These are phyloP conservation scores for Neurospora cerealis DNA, from an alignment of 495 filamentous ascomycete genomes.

Conservation along the genomic window DNA sequence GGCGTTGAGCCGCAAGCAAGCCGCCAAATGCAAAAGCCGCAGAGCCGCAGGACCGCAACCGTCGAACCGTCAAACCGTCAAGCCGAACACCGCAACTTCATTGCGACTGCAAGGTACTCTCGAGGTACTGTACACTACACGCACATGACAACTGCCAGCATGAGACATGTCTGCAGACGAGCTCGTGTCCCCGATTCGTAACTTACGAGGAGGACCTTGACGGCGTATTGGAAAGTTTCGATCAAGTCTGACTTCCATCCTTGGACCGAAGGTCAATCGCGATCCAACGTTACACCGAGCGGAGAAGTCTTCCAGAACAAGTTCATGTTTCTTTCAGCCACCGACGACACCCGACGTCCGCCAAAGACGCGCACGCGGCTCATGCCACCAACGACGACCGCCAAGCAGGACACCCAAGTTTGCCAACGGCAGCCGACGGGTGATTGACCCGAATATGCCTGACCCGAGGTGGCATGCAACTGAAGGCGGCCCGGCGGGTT, in stretches of 20 bases:
- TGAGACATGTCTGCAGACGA: background rate
- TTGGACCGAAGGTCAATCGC: background rate
- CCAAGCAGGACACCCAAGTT: background rate
- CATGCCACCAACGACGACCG: background rate
- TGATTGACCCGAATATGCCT: background rate
- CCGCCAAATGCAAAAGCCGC: background rate
- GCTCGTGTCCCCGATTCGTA: background rate
- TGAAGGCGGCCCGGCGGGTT: background rate
- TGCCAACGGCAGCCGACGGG: background rate
- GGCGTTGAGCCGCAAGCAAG: background rate
- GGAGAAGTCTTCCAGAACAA: background rate
- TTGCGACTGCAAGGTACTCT: background rate
- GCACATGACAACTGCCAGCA: background rate
- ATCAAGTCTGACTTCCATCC: background rate
- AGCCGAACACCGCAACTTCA: background rate
- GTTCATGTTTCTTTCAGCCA: background rate
- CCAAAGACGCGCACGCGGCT: background rate
- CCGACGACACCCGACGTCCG: background rate
- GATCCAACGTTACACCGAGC: background rate
- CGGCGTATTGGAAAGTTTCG: background rate
- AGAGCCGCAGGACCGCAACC: background rate
- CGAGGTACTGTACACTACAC: background rate
- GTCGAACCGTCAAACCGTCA: background rate
- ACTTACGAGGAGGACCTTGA: background rate
- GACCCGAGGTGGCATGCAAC: background rate